These are phyloP conservation scores for Willaertia magna DNA, from an alignment of 208 protist genomes.

Conservation along the genomic window DNA sequence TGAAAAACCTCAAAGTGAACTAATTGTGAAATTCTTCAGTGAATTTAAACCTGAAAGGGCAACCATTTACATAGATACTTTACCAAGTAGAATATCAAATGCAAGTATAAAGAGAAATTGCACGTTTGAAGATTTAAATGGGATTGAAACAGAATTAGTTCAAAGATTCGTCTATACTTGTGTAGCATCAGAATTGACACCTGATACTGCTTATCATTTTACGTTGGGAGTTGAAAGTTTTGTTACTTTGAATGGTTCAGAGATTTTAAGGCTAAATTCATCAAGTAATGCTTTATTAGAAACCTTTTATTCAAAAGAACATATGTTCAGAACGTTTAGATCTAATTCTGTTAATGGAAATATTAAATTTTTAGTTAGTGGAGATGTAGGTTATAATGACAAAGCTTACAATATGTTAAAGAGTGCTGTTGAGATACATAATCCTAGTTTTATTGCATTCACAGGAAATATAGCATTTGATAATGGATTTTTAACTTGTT, in stretches of 20 bases:
- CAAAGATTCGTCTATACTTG: background rate
- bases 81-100: background rate
- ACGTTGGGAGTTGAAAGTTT: background rate
- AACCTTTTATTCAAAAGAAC: background rate
- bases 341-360: too few species aligned
- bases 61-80: background rate
- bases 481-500: background rate
- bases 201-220: background rate
- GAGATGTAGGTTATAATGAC: background rate
- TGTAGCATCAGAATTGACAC: background rate
- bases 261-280: background rate
- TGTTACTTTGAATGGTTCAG: background rate
- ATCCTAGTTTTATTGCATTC: background rate
- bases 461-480: background rate
- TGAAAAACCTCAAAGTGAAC: background rate
- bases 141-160: background rate
- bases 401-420: background rate
- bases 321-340: background rate
- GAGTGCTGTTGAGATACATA: background rate
- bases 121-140: background rate
- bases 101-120: background rate
- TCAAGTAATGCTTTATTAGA: background rate
- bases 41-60: background rate
- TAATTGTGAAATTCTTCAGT: conserved; percentile 5
- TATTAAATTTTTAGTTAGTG: background rate